Evolutionary conservation across 441 rosid species (phyloP), one percentile per base, ranked within the genome.

Genomic region (Croton laevigatus): DNA sequence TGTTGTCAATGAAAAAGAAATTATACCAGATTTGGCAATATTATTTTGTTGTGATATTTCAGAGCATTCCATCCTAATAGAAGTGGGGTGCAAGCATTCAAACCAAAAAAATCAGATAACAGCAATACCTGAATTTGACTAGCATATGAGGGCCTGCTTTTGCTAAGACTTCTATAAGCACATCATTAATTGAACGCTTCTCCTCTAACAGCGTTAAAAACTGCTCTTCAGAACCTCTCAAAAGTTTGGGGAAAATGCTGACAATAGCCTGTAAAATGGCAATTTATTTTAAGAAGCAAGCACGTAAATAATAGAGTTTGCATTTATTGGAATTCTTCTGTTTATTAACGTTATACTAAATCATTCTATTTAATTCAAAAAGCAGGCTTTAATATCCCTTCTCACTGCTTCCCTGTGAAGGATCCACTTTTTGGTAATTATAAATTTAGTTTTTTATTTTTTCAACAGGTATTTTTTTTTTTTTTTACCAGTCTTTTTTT

Each of bases 201-300:
- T 83, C 82, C 79, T 89, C 80, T 53, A 95, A 73, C 65, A 88
- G 78, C 75, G 72, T 44, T 66, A 38, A 65, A 65, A 91, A 84
- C 85, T 82, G 75, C 73, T 69, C 73, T 80, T 95, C 99, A 55
- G 86, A 83, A 79, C 94, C 97, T 83, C 88, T 85, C 81, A 95
- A 74, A 75, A 93, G 85, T 60, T 80, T 71, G 49, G 99, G 99
- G 84, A 86, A 89, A 78, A 71, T 72, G 76, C 78, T 81, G 85
- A 87, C 78, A 70, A 93, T 86, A 59, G 80, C 89, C 99, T 94
- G 69, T 48, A 70, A 10, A 48, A 68, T 13, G 52, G 27, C 59
- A 71, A 62, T 52, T 20, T 71, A 14, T 48, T 64, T 54, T 34
- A 57, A 66, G 65, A 53, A 66, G 65, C 59, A 61, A 13, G 57